Percentiles rank a stretch among this genome's conserved stretches.
These are phyloP conservation scores for Pistacia vera DNA, from an alignment of 345 rosid genomes.

Conservation along the genomic window DNA sequence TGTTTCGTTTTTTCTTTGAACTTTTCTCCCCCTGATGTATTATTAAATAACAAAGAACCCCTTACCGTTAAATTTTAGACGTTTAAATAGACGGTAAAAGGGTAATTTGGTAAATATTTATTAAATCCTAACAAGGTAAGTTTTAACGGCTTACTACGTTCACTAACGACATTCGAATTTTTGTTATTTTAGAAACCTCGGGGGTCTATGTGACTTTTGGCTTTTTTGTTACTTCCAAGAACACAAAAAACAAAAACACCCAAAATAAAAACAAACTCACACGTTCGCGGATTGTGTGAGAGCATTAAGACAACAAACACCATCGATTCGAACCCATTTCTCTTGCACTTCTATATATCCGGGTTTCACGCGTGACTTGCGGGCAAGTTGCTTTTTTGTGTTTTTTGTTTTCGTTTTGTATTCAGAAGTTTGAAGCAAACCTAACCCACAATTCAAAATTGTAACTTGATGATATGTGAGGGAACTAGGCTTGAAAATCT, in stretches of 20 bases:
- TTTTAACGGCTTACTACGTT: too few relatives aligned
- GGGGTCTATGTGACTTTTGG: background rate
- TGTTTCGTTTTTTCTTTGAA: too few relatives aligned
- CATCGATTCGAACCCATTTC: constrained; percentile 30
- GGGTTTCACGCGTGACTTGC: constrained; percentile 32
- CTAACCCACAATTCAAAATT: constrained; percentile 13
- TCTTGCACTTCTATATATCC: constrained; percentile 26
- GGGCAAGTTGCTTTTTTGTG: background rate
- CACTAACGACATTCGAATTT: too few relatives aligned
- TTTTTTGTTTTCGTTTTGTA: background rate
- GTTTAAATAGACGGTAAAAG: too few relatives aligned
- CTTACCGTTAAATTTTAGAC: too few relatives aligned
- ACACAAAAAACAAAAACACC: background rate
- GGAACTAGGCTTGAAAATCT: constrained; percentile 25
- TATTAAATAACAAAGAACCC: too few relatives aligned
- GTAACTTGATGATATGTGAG: constrained; percentile 12
- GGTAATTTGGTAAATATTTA: too few relatives aligned
- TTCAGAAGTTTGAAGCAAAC: constrained; percentile 7
- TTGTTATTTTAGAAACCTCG: too few relatives aligned
- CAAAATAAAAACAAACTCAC: background rate
- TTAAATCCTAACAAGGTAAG: too few relatives aligned
- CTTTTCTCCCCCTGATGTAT: too few relatives aligned
- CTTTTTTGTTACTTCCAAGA: background rate
- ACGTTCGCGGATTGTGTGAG: constrained; percentile 13
- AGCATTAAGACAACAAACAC: constrained; percentile 16